phyloP scores from a whole-genome alignment of 345 rosid genomes.

The Populus pruinosa region DNA sequence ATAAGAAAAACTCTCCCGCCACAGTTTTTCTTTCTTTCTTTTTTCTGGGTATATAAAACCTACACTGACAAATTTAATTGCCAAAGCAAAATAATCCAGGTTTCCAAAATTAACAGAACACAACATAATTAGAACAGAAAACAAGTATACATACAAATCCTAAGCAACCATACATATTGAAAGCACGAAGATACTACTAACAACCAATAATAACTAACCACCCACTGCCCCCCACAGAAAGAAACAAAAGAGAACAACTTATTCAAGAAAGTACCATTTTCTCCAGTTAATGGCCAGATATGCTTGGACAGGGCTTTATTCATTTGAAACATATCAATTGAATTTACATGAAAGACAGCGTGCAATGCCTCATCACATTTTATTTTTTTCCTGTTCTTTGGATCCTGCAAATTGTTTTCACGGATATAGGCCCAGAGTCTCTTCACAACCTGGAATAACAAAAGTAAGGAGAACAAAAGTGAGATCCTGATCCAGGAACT shows the following conservation, averaged over 20 bases:
- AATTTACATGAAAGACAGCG: constrained; percentile 40
- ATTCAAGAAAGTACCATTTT: constrained; percentile 37
- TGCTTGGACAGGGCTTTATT: constrained; percentile 54
- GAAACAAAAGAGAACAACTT: neutral
- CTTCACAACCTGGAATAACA: constrained; percentile 55
- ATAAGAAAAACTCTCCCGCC: neutral
- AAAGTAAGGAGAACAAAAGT: neutral
- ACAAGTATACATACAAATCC: neutral
- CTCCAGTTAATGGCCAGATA: constrained; percentile 45
- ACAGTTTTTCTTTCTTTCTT: neutral
- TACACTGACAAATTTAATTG: neutral
- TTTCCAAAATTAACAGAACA: neutral
- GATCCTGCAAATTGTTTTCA: constrained; percentile 56
- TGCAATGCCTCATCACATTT: constrained; percentile 45
- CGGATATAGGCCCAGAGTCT: constrained; percentile 51
- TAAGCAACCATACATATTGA: neutral
- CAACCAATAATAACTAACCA: neutral
- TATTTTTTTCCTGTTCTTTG: constrained; percentile 47
- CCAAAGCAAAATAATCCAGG: neutral
- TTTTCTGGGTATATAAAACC: neutral
- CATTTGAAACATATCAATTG: constrained; percentile 63
- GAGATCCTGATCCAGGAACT: neutral
- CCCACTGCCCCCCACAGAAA: neutral
- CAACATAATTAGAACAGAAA: neutral
- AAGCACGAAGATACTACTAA: neutral